phyloP scores from a whole-genome alignment of 2,329 filamentous ascomycete genomes.

The Davidsoniella neocaledoniae region DNA sequence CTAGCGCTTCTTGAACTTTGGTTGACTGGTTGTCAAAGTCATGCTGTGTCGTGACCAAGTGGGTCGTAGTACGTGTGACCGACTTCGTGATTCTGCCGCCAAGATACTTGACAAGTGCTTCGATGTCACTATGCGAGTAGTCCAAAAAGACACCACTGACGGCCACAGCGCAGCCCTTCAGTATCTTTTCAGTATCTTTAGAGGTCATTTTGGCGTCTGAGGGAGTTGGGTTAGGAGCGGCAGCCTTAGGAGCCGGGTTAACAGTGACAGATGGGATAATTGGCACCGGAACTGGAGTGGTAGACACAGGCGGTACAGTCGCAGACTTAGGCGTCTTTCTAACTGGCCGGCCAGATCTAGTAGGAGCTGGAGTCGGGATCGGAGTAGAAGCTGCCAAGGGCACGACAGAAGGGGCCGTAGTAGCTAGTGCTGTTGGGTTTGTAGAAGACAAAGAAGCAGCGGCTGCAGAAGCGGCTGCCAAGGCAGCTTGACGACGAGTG shows the following conservation, averaged over 20 bases:
- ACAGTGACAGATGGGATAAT: not conserved
- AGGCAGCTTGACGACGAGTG: not conserved
- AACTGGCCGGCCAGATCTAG: too few relatives aligned
- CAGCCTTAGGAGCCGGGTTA: not conserved
- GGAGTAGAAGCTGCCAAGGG: too few relatives aligned
- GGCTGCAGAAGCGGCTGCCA: not conserved
- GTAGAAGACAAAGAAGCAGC: not conserved
- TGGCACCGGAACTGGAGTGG: not conserved
- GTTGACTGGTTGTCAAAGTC: slow-evolving; percentile 32
- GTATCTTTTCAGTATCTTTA: not conserved
- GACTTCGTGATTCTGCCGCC: slow-evolving; percentile 32
- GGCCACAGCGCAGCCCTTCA: slow-evolving; percentile 31
- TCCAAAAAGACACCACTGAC: slow-evolving; percentile 44
- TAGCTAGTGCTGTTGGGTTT: too few relatives aligned
- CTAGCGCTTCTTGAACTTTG: slow-evolving; percentile 34
- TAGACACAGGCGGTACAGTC: too few relatives aligned
- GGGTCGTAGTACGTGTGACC: slow-evolving; percentile 34
- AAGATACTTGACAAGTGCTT: slow-evolving; percentile 28
- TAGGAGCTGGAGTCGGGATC: not conserved
- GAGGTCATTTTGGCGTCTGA: not conserved
- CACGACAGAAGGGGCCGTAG: not conserved
- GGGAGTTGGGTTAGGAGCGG: too few relatives aligned
- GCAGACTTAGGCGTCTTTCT: too few relatives aligned
- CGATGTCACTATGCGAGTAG: slow-evolving; percentile 32
- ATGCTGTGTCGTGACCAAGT: slow-evolving; percentile 37